Base-by-base conservation (phyloP, 106 monocot species). In the Chionographis japonica region DNA sequence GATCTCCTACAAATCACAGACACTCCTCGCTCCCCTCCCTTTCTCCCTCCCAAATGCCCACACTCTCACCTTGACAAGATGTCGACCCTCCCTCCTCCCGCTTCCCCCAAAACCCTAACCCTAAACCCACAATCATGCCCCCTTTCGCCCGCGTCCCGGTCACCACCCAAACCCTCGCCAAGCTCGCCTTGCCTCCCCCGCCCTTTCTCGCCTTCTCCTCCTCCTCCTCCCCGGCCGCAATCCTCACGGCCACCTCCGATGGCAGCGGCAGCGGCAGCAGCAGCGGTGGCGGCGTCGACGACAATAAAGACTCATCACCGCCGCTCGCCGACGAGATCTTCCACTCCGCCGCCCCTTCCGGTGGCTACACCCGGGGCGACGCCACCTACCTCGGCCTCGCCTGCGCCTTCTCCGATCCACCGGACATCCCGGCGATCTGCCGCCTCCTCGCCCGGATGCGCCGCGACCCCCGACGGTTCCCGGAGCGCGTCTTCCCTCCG, bases 361-460 rank as follows among this genome's bases (percentile, higher is more conserved):
- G 78, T 36, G 62, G 60, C 41, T 80, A 85, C 83, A 71, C 83
- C 15, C 75, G 52, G 17, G 88, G 86, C 71, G 85, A 86, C 64
- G 62, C 83, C 58, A 83, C 95, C 35, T 78, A 78, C 81, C 73
- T 86, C 82, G 74, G 79, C 71, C 83, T 84, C 67, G 71, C 75
- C 68, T 78, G 59, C 13, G 15, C 80, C 67, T 16, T 46, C 50
- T 18, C 58, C 66, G 60, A 58, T 40, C 60, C 73, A 15, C 79
- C 75, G 0, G 69, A 83, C 79, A 27, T 83, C 71, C 36, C 65
- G 54, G 51, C 82, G 63, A 61, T 88, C 75, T 54, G 64, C 42
- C 37, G 51, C 66, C 76, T 79, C 75, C 86, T 83, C 67, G 37
- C 15, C 58, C 63, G 70, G 69, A 78, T 90, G 77, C 72, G 64